Percentiles rank a stretch among this genome's conserved stretches.
phyloP scores from a whole-genome alignment of 805 yeast genomes.

The Soucietia sequanensis region DNA sequence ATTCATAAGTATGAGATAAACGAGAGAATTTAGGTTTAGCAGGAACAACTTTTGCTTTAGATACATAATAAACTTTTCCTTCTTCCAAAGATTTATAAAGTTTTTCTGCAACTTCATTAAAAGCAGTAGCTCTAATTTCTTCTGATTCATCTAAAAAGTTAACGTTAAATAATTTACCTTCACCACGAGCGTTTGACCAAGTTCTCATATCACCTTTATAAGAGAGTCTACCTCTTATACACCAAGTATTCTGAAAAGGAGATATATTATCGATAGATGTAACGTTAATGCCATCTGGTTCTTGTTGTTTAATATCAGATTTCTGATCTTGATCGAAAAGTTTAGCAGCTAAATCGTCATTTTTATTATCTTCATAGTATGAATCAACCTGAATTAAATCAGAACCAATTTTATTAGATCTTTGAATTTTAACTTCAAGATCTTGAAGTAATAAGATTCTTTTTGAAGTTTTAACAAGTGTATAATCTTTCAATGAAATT shows the following conservation, averaged over 20 bases:
- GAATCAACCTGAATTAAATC: conserved; percentile 50
- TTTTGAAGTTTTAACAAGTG: conserved; percentile 47
- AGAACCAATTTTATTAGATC: conserved; percentile 37
- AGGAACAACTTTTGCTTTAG: conserved; percentile 75
- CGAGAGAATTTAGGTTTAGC: conserved; percentile 86
- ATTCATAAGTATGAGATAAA: conserved; percentile 85
- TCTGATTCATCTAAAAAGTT: conserved; percentile 92
- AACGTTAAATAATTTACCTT: conserved; percentile 86
- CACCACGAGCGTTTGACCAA: conserved; percentile 84
- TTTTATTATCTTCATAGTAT: conserved; percentile 59
- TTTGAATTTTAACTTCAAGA: conserved; percentile 40
- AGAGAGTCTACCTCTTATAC: conserved; percentile 88
- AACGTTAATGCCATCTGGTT: conserved; percentile 18
- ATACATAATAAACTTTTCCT: conserved; percentile 83
- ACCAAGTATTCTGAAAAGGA: conserved; percentile 90
- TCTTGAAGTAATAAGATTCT: conserved; percentile 49
- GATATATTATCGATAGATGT: conserved; percentile 84
- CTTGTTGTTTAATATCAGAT: conserved; percentile 5
- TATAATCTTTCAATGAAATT: conserved; percentile 40
- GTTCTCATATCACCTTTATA: conserved; percentile 84
- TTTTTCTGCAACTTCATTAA: conserved; percentile 81
- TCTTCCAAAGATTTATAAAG: conserved; percentile 76
- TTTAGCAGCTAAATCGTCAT: conserved; percentile 38
- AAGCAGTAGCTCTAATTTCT: conserved; percentile 94
- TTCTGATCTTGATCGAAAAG: no score